These are phyloP conservation scores for Fusarium musae DNA, from an alignment of 2,329 filamentous ascomycete species.

Conservation along the genomic window DNA sequence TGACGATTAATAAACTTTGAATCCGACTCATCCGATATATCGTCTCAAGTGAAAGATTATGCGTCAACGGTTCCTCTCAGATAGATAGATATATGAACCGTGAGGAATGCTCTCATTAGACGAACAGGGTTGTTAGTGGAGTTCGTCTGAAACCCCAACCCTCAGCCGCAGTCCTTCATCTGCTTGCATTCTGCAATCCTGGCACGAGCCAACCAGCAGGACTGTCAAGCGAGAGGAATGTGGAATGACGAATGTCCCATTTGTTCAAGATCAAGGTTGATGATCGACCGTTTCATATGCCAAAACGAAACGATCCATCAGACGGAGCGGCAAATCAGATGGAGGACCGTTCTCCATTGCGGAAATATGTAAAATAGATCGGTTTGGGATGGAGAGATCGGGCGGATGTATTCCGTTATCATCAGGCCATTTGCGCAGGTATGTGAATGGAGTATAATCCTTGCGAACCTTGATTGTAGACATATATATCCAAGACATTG, in stretches of 20 bases:
- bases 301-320: not conserved
- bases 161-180: conserved; percentile 6
- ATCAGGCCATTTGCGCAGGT: not conserved
- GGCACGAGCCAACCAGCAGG: not conserved
- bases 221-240: not conserved
- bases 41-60: not conserved
- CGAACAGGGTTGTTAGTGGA: not conserved
- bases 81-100: not conserved
- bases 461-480: not conserved
- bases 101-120: not conserved
- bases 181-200: not conserved
- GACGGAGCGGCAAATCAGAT: not conserved
- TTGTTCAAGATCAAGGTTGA: not conserved
- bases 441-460: not conserved
- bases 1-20: not conserved
- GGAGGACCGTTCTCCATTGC: not conserved
- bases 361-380: not conserved
- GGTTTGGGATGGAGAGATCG: not conserved
- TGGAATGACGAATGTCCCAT: not conserved
- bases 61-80: not conserved
- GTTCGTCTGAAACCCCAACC: not conserved
- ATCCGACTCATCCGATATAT: not conserved
- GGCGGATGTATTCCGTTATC: not conserved
- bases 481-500: not conserved
- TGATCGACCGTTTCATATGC: not conserved